Evolutionary conservation across 768 basidiomycete species (phyloP), one percentile per base, ranked within the genome.

Genomic region (Trametes villosa): DNA sequence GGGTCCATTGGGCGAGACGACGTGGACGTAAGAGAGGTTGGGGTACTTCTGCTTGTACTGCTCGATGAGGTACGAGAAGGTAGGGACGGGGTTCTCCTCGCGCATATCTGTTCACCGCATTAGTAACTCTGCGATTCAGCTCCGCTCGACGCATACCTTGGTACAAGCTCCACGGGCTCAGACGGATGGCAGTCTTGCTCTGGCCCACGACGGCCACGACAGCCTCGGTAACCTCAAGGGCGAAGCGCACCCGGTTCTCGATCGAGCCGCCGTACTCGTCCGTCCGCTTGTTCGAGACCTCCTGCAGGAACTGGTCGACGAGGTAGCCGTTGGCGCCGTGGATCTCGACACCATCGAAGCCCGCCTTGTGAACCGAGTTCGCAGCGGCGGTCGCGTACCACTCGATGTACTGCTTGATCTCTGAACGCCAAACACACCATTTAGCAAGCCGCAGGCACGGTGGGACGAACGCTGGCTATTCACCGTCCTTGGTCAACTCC

Each of bases 51-150:
- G 59, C 31, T 70, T 71, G 22, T 88, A 59, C 34, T 77, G 51
- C 3, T 72, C 50, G 29, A 81, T 76, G 41, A 87, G 62, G 69
- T 86, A 77, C 0, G 74, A 62, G 72, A 83, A 88, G 9, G 81
- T 82, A 0, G 85, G 82, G 2, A 78, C 71, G 0, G 85, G 86
- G 18, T 38, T 17, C 36, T 38, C 36, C 15, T 38, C 36, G 36
- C 36, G 36, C 36, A 38, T 17, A 20, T 22, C n/a, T 26, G 22
- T 44, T 9, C 9, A 2, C 7, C n/a, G 9, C 40, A 44, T 20
- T 3, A 22, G n/a, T 41, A 17, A 41, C n/a, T n/a, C n/a, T n/a
- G n/a, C n/a, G n/a, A 26, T 17, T 20, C 6, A 26, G 8, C 13
- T 15, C 36, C 13, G 15, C n/a, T n/a, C n/a, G n/a, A n/a, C n/a